Evolutionary conservation across 768 basidiomycete genomes (phyloP), one percentile per base, ranked within the genome.

Genomic region (Boletus rubropictus): DNA sequence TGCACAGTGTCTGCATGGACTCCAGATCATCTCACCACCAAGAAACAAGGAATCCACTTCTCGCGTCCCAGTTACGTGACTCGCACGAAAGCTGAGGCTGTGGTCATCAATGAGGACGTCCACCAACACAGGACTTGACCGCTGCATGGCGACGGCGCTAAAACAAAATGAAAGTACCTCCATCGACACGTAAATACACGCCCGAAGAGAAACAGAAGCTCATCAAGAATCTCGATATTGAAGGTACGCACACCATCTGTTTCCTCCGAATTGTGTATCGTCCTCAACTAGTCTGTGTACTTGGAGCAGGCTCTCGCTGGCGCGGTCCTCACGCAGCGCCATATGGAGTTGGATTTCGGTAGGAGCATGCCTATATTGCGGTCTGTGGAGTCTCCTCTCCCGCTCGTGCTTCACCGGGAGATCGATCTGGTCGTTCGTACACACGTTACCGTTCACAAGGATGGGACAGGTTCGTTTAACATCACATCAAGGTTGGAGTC

Each of bases 191-290:
- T 15, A 73, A 67, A 54, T 80, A 73, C 58, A 80, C 75, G 7
- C 67, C 71, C 5, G 85, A 88, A 56, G 86, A 89, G 68, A 89
- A 89, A 52, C 70, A 77, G 22, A 84, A 89, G 52, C 75, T 89
- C 2, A 69, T 89, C 33, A 76, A 77, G 38, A 90, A 90, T 63
- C 75, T 90, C 41, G 85, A 89, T 52, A 79, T 89, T 51, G 88
- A 90, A 78, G 84, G 86, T 85, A 54, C 11, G 66, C 3, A 57
- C 41, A 11, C 34, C 20, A 6, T 47, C 31, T n/a, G 25, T n/a
- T n/a, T n/a, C 9, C 9, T 38, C 35, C 31, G 20, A 15, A 10
- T 22, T 38, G 17, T 31, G 29, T 28, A 4, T 39, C 12, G 12
- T 15, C 40, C 40, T 42, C n/a, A 42, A 6, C 18, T n/a, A n/a